These are phyloP conservation scores for Chytriomyces hyalinus DNA, from an alignment of 192 early-diverging fungal species.

Conservation along the genomic window DNA sequence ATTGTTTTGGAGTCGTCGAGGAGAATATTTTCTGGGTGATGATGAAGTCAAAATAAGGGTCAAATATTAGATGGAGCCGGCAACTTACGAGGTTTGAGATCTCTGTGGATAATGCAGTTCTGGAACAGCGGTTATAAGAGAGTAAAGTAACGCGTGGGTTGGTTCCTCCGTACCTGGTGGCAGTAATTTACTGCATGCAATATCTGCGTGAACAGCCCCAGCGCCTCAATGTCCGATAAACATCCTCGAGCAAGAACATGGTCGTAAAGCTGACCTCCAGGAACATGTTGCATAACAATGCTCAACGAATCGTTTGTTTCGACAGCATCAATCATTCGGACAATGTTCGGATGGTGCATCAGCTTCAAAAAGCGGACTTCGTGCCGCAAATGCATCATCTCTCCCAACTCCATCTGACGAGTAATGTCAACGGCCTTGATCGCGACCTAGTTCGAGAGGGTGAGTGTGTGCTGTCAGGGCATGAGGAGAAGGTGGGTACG, in stretches of 20 bases:
- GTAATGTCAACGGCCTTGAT: conserved; percentile 31
- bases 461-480: too few species aligned
- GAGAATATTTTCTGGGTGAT: conserved; percentile 53
- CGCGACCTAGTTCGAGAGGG: neutral
- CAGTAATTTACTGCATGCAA: conserved; percentile 47
- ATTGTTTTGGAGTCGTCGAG: conserved; percentile 32
- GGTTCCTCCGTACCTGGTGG: neutral
- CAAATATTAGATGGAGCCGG: conserved; percentile 24
- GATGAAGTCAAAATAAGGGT: neutral
- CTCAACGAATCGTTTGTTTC: conserved; percentile 75
- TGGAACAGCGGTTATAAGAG: too few species aligned
- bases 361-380: conserved; percentile 59
- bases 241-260: conserved; percentile 68
- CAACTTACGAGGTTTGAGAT: conserved; percentile 48
- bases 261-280: conserved; percentile 86
- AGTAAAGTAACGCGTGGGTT: too few species aligned
- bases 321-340: conserved; percentile 75
- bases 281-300: conserved; percentile 75
- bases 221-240: conserved; percentile 43
- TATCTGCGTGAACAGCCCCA: conserved; percentile 43
- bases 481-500: too few species aligned
- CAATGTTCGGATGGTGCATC: conserved; percentile 71
- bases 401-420: conserved; percentile 27
- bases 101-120: conserved; percentile 47
- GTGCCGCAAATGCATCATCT: conserved; percentile 21